Conservation (phyloP, 1,284 basidiomycete genomes). For the Bjerkandera adusta region DNA sequence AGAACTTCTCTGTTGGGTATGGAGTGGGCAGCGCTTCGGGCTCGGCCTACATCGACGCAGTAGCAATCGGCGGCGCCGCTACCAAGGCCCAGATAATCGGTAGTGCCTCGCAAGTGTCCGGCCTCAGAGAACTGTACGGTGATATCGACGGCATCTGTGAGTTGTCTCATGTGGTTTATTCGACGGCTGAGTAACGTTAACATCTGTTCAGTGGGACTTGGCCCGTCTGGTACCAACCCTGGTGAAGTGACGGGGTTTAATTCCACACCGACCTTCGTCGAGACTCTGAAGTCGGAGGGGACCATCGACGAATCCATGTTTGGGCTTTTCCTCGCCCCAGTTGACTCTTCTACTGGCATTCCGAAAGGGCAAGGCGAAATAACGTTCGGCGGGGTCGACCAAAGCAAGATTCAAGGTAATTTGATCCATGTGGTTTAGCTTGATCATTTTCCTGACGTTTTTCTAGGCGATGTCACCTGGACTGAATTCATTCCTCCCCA, state of each 20-base stretch:
- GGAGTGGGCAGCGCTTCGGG: slow-evolving; percentile 14
- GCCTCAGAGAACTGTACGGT: slow-evolving; percentile 6
- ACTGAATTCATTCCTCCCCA: slow-evolving; percentile 7
- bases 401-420: slow-evolving; percentile 13
- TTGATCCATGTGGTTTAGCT: too few species aligned
- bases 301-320: slow-evolving; percentile 10
- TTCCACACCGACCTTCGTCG: slow-evolving; percentile 16
- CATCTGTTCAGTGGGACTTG: too few species aligned
- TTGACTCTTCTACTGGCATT: slow-evolving; percentile 1
- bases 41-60: slow-evolving; percentile 14
- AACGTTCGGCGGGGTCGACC: slow-evolving; percentile 15
- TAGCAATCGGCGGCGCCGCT: slow-evolving; percentile 14
- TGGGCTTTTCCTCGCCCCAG: slow-evolving; percentile 12
- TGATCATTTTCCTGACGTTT: too few species aligned
- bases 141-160: slow-evolving; percentile 15
- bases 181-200: too few species aligned
- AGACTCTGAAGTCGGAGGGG: slow-evolving; percentile 13
- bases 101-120: slow-evolving; percentile 2
- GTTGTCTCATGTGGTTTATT: too few species aligned
- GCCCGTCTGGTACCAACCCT: too few species aligned
- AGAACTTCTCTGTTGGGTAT: slow-evolving; percentile 15
- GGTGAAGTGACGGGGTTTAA: too few species aligned
- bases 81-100: slow-evolving; percentile 15
- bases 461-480: slow-evolving; percentile 17
- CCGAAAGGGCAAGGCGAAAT: slow-evolving; percentile 11